Base-by-base conservation (phyloP, 305 asterid genomes). In the Fraxinus xanthoxyloides region DNA sequence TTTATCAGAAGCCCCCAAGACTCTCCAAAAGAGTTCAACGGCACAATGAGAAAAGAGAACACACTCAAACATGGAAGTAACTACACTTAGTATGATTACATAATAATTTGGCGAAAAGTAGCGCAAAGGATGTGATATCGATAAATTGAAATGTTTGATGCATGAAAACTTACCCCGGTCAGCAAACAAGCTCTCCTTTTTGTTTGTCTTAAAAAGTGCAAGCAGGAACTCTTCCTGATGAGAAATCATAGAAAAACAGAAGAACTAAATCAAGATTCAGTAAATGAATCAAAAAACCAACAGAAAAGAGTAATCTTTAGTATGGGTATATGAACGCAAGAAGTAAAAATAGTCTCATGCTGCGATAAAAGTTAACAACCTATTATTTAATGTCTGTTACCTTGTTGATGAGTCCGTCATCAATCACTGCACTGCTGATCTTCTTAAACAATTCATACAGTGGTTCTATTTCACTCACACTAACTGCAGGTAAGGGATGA, bases 151-250 rank as follows among this genome's bases (percentile, higher is more conserved):
- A 59, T 59, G 69, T 7, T 19, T 83, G 83, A 81, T 82, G 79
- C 82, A 77, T 63, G 84, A 88, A 81, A 82, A 88, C 92, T 86
- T 86, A 88, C 92, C 43, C 43, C 12, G 43, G 43, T 36, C 43
- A 36, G 43, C 43, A 36, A 36, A 36, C 43, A 36, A 36, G 43
- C 43, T 36, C 43, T 38, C 46, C 46, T 38, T 93, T 83, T 87
- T 89, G 85, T 80, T 89, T 63, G 95, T 90, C 88, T 93, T 93
- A 85, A 93, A 94, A 56, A 94, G 85, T 0, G 95, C 97, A 81
- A 93, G 94, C 88, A 92, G 97, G 88, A 94, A 94, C 88, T 93
- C 97, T 89, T 94, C 97, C 97, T 93, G 92, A 54, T 82, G 82
- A 77, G 38, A 32, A 77, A 40, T 48, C 81, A 8, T 2, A 19